Base-by-base conservation (phyloP, 768 basidiomycete genomes). In the Mycena indigotica region DNA sequence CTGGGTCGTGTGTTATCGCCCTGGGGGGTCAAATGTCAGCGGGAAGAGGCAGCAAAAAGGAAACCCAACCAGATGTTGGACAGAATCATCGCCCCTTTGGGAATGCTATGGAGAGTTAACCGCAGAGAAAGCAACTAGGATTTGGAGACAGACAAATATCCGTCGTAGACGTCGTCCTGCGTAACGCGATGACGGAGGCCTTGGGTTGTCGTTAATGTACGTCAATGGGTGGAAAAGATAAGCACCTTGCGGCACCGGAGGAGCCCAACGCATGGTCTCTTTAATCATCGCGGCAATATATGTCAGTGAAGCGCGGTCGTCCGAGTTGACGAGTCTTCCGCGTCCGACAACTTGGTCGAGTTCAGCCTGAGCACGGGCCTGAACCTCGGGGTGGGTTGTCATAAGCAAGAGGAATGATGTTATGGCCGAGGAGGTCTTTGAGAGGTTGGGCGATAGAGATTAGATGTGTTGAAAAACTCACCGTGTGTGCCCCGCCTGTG, bases 1-100 rank as follows among this genome's bases (percentile, higher is more conserved):
- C 53, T n/a, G 65, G 66, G 57, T 76, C 70, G 19, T 67, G 73
- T 4, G 72, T 55, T 50, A 76, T 74, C n/a, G 66, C 71, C 70
- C 73, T 75, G 30, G 39, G n/a, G 23, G 15, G 41, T 44, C 17
- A 19, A 44, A 16, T 23, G 5, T 44, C n/a, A 21, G 35, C 30
- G 30, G 12, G 5, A 19, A 17, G 17, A 16, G 2, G 15, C 28
- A 25, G 39, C 13, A 15, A 12, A 15, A 15, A n/a, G 32, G 32
- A 35, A n/a, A n/a, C n/a, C 62, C 19, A 59, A 73, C 72, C 70
- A 73, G 17, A 65, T 61, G 60, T 75, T 75, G 2, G 62, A 65
- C 35, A 72, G 62, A 16, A 75, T 54, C 3, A 67, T 65, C 1
- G 71, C 56, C 16, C 72, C 73, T 40, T 67, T 64, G 0, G 75